These are phyloP conservation scores for Phellinidium pouzarii DNA, from an alignment of 1,284 basidiomycete genomes.

Conservation along the genomic window DNA sequence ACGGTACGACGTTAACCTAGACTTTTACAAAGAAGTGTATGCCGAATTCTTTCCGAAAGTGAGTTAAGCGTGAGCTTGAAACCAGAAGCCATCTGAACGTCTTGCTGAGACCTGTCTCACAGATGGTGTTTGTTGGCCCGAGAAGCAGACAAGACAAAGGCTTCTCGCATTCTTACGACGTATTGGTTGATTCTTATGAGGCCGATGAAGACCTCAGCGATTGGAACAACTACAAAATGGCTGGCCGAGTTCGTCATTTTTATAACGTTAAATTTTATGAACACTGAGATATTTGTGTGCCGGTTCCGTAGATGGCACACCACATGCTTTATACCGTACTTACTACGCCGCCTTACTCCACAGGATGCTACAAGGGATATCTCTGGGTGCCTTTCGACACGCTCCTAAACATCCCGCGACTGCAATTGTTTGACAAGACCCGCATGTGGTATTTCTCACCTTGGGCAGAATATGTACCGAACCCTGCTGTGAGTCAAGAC, in stretches of 20 bases:
- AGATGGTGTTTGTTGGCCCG: constrained; percentile 47
- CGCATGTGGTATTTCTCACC: constrained; percentile 47
- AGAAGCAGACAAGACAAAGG: constrained; percentile 42
- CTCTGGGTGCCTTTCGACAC: constrained; percentile 48
- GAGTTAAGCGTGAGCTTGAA: constrained; percentile 19
- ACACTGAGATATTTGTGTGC: not conserved
- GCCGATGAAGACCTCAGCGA: constrained; percentile 36
- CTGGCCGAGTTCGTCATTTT: constrained; percentile 33
- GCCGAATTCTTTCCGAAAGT: constrained; percentile 45
- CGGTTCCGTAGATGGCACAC: constrained; percentile 45
- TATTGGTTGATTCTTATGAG: constrained; percentile 41
- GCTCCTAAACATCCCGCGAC: constrained; percentile 42
- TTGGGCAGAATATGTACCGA: constrained; percentile 36
- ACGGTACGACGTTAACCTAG: constrained; percentile 40
- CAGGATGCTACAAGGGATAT: constrained; percentile 41
- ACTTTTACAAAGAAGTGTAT: constrained; percentile 41
- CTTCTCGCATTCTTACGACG: constrained; percentile 42
- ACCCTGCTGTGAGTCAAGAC: constrained; percentile 28
- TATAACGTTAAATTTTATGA: not conserved
- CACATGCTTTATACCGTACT: constrained; percentile 47
- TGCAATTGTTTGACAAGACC: constrained; percentile 38
- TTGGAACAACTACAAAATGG: constrained; percentile 35
- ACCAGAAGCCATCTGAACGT: not conserved
- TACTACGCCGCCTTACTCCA: constrained; percentile 28
- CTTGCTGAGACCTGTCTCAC: not conserved